Percentiles rank a stretch among this genome's conserved stretches.
These are phyloP conservation scores for Arbutus unedo DNA, from an alignment of 148 eudicot genomes.

Conservation along the genomic window DNA sequence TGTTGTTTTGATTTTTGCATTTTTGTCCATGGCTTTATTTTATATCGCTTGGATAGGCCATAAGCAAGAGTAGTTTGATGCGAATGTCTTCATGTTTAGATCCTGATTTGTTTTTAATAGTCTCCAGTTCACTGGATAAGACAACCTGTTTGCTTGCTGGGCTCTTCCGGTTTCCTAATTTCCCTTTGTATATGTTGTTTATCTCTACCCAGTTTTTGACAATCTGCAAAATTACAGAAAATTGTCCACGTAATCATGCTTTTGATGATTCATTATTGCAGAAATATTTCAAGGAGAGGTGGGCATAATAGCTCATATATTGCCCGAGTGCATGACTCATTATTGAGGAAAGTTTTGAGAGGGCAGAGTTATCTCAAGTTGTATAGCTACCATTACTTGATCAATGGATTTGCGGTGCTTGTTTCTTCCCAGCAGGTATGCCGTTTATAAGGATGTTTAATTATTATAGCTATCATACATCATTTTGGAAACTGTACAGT, in stretches of 20 bases:
- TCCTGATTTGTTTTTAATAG: background rate
- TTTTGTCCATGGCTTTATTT: background rate
- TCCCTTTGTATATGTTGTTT: background rate
- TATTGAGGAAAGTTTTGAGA: constrained; percentile 63
- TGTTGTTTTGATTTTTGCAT: background rate
- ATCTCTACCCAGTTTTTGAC: background rate
- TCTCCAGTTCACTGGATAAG: background rate
- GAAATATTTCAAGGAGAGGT: constrained; percentile 53
- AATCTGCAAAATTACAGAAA: background rate
- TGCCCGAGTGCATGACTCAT: constrained; percentile 74
- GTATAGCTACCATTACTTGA: constrained; percentile 95
- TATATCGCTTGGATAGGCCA: background rate
- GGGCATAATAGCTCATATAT: constrained; percentile 34
- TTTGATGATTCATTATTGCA: constrained; percentile 23
- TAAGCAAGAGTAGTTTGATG: background rate
- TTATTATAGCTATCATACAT: background rate
- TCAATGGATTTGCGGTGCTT: constrained; percentile 94
- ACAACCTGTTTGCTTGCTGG: background rate
- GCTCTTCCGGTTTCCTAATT: constrained; percentile 9
- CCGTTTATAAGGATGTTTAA: constrained; percentile 7
- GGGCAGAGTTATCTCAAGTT: constrained; percentile 83
- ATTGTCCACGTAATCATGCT: background rate
- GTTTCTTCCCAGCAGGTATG: constrained; percentile 83
- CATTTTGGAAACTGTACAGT: too few relatives aligned
- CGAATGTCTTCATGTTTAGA: background rate